These are phyloP conservation scores for Flaveria robusta DNA, from an alignment of 129 eudicot species.

Conservation along the genomic window DNA sequence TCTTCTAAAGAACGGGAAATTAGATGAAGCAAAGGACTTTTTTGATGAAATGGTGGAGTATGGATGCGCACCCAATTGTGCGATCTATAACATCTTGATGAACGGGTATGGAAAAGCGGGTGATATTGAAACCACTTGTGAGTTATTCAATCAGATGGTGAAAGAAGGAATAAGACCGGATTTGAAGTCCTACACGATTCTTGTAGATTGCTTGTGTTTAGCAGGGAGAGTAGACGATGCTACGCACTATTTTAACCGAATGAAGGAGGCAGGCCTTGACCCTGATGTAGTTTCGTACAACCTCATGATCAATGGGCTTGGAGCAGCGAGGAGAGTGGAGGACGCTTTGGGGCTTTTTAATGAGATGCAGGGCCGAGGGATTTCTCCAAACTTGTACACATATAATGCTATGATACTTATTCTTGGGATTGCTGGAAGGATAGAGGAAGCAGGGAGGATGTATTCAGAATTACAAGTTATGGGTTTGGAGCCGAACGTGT, in stretches of 20 bases:
- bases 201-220: constrained; percentile 78
- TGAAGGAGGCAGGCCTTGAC: constrained; percentile 73
- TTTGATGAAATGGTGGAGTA: constrained; percentile 78
- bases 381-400: constrained; percentile 75
- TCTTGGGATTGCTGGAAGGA: constrained; percentile 75
- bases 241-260: constrained; percentile 60
- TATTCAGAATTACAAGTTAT: constrained; percentile 60
- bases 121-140: constrained; percentile 62
- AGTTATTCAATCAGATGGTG: constrained; percentile 70
- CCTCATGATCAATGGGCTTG: constrained; percentile 89
- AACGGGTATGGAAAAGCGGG: constrained; percentile 93
- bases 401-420: constrained; percentile 73
- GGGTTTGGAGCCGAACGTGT: constrained; percentile 84
- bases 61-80: constrained; percentile 86
- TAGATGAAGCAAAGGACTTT: constrained; percentile 67
- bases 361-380: constrained; percentile 70
- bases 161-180: constrained; percentile 88
- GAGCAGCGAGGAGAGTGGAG: constrained; percentile 54
- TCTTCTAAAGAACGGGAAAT: constrained; percentile 58
- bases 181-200: constrained; percentile 83
- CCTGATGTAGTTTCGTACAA: constrained; percentile 82
- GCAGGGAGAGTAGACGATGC: constrained; percentile 72
- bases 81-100: constrained; percentile 82
- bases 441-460: constrained; percentile 74
- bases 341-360: constrained; percentile 71